Base-by-base conservation (phyloP, 257 asterid species). In the Salvia rosmarinus region DNA sequence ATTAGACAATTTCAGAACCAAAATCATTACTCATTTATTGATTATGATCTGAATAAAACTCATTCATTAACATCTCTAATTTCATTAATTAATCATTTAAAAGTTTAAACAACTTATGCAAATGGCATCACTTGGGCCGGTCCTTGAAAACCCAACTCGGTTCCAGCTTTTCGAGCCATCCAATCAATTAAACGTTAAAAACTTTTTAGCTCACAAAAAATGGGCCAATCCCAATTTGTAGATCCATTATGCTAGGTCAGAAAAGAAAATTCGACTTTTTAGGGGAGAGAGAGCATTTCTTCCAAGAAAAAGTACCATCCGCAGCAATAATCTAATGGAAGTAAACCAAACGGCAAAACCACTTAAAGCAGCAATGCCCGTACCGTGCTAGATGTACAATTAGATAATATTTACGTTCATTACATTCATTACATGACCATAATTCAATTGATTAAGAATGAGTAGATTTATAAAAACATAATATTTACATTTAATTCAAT, bases 41-140 rank as follows among this genome's bases (percentile, higher is more conserved):
- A n/a, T n/a, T n/a, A n/a, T n/a, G n/a, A n/a, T n/a, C n/a, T n/a
- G n/a, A n/a, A n/a, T n/a, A n/a, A n/a, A n/a, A n/a, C n/a, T n/a
- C n/a, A n/a, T n/a, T n/a, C n/a, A n/a, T n/a, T n/a, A n/a, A n/a
- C n/a, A n/a, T n/a, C n/a, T n/a, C n/a, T n/a, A n/a, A n/a, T n/a
- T n/a, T n/a, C n/a, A 25, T 25, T 25, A 25, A 25, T 25, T 25
- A 25, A 50, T 17, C 5, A 16, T 8, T 17, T 3, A 49, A n/a
- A 49, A 5, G 17, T n/a, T 0, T 1, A 30, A 47, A 30, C n/a
- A 49, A 39, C 40, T 37, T n/a, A 40, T 20, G 19, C 6, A 40
- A 23, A 64, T 25, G 3, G 54, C 3, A 60, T 28, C 44, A 63
- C 20, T 50, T 72, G 67, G 72, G 78, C 72, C 7, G 28, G 20